These are phyloP conservation scores for Lactarius hengduanensis DNA, from an alignment of 768 basidiomycete species.

Conservation along the genomic window DNA sequence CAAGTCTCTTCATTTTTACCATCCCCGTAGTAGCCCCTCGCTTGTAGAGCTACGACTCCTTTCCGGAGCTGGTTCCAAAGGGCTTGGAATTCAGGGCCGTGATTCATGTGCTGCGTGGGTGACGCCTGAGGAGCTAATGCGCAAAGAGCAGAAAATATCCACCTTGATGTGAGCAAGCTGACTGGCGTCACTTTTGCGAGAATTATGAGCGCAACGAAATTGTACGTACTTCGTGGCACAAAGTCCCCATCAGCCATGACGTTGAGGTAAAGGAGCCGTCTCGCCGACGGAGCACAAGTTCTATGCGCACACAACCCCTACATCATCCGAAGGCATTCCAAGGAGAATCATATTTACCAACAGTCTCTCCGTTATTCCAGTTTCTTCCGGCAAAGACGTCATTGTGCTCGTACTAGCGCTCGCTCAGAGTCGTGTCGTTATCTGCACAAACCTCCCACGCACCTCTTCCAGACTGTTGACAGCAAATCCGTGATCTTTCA, in stretches of 20 bases:
- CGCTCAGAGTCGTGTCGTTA: neutral
- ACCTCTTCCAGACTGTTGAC: conserved; percentile 87
- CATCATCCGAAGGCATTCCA: conserved; percentile 4
- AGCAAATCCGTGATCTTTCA: conserved; percentile 74
- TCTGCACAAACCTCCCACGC: conserved; percentile 19
- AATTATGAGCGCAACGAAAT: neutral
- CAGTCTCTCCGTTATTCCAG: conserved; percentile 80
- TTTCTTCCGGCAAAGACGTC: conserved; percentile 77
- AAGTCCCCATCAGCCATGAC: conserved; percentile 68
- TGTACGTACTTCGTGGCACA: conserved; percentile 78
- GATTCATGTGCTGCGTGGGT: conserved; percentile 67
- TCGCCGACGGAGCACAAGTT: conserved; percentile 67
- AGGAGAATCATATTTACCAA: conserved; percentile 47
- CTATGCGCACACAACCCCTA: conserved; percentile 38
- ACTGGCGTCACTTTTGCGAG: neutral
- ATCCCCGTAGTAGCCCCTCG: conserved; percentile 79
- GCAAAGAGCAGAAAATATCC: conserved; percentile 13
- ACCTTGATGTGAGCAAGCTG: conserved; percentile 86
- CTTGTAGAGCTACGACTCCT: conserved; percentile 70
- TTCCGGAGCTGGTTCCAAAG: conserved; percentile 64
- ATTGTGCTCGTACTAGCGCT: conserved; percentile 70
- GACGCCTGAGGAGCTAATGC: neutral
- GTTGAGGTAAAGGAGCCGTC: conserved; percentile 60
- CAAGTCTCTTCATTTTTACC: conserved; percentile 43
- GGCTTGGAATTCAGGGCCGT: conserved; percentile 71